Evolutionary conservation across 441 rosid genomes (phyloP).

Genomic region (Bocquillonia castaneifolia): DNA sequence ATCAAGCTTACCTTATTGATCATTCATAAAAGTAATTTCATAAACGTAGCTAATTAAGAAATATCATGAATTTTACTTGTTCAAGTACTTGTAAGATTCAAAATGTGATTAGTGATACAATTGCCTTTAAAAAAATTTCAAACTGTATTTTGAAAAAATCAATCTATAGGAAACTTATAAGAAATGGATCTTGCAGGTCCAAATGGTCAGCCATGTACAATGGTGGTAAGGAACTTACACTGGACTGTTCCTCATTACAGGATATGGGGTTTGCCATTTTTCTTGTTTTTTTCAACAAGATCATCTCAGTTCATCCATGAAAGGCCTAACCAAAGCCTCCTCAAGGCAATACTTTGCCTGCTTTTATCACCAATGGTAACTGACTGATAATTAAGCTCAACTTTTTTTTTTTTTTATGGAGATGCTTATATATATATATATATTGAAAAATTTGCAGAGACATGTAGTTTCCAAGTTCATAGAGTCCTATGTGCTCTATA

Average conservation of each 20-base stretch:
- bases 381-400: not conserved
- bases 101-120: too few species aligned
- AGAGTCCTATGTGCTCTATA: slow-evolving; percentile 48
- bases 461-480: slow-evolving; percentile 45
- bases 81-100: too few species aligned
- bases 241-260: slow-evolving; percentile 53
- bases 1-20: too few species aligned
- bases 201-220: slow-evolving; percentile 45
- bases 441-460: too few species aligned
- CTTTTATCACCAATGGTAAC: slow-evolving; percentile 49
- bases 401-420: not conserved
- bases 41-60: too few species aligned
- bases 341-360: slow-evolving; percentile 29
- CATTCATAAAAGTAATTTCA: too few species aligned
- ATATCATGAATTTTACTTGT: too few species aligned
- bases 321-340: slow-evolving; percentile 38
- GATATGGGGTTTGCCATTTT: slow-evolving; percentile 64
- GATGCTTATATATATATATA: too few species aligned
- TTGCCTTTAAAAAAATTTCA: too few species aligned
- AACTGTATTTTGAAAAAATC: too few species aligned
- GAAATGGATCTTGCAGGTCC: too few species aligned
- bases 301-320: slow-evolving; percentile 50
- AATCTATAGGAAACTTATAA: too few species aligned
- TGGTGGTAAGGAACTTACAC: slow-evolving; percentile 49
- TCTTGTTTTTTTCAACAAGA: slow-evolving; percentile 56